phyloP scores from a whole-genome alignment of 2,329 filamentous ascomycete genomes.

The Davidsoniella virescens region DNA sequence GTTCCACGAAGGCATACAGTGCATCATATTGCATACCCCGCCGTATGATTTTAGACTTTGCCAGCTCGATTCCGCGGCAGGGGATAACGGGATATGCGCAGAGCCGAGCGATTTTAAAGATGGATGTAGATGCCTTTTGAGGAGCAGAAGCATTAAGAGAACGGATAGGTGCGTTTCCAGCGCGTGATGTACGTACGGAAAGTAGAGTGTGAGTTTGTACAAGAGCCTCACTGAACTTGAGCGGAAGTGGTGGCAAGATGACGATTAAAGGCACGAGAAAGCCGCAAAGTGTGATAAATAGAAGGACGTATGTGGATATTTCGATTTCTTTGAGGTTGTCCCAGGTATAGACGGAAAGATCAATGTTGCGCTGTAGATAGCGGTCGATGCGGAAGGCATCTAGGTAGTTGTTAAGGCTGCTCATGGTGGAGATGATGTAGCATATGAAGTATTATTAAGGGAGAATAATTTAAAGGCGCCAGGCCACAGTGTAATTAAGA shows the following conservation, averaged over 20 bases:
- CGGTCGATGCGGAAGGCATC: conserved; percentile 10
- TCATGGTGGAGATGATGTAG: background rate
- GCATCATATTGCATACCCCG: conserved; percentile 66
- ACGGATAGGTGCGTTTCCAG: conserved; percentile 6
- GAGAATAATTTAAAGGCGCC: background rate
- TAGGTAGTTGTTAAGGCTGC: background rate
- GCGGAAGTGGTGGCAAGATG: conserved; percentile 37
- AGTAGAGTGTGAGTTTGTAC: conserved; percentile 36
- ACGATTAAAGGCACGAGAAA: conserved; percentile 38
- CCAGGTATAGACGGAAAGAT: conserved; percentile 5
- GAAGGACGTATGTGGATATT: conserved; percentile 22
- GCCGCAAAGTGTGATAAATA: conserved; percentile 29
- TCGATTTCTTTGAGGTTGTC: conserved; percentile 18
- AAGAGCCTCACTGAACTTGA: conserved; percentile 36
- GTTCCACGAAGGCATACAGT: conserved; percentile 67
- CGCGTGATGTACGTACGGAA: conserved; percentile 10
- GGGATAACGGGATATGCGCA: conserved; percentile 75
- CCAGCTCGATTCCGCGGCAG: conserved; percentile 60
- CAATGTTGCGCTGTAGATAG: conserved; percentile 6
- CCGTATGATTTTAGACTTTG: conserved; percentile 43
- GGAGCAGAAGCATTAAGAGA: background rate
- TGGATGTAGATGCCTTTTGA: conserved; percentile 2
- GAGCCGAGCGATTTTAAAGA: conserved; percentile 39
- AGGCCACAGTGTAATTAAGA: background rate
- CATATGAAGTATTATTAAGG: background rate